Evolutionary conservation across 129 eudicot species (phyloP).

Genomic region (Daucus carota): DNA sequence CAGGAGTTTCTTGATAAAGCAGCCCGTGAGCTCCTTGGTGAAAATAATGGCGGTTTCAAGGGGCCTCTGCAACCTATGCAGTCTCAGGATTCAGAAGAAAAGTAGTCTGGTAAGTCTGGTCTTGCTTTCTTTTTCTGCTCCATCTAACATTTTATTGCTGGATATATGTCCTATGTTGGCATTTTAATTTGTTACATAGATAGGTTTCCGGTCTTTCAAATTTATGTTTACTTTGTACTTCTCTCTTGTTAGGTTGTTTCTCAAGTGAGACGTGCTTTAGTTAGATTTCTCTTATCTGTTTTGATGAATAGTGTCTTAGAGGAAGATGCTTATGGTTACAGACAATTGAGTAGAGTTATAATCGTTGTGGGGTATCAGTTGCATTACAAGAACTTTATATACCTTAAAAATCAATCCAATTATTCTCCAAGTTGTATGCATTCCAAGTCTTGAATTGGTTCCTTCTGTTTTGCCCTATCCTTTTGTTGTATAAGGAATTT

Average conservation of each 20-base stretch:
- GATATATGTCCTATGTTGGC: background rate
- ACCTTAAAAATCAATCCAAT: background rate
- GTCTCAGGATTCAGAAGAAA: slow-evolving; percentile 48
- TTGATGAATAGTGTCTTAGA: background rate
- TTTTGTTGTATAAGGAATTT: background rate
- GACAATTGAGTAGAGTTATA: background rate
- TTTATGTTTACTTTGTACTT: background rate
- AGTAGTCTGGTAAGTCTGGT: slow-evolving; percentile 41
- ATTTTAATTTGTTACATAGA: background rate
- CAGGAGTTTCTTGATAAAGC: slow-evolving; percentile 97
- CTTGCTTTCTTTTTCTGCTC: background rate
- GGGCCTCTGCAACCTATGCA: slow-evolving; percentile 65
- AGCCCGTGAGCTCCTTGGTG: slow-evolving; percentile 84
- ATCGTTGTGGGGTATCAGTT: background rate
- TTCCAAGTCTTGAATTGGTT: background rate
- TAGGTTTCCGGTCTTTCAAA: background rate
- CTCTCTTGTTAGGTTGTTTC: background rate
- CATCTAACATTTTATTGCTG: background rate
- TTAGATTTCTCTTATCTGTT: background rate
- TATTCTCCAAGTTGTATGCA: background rate
- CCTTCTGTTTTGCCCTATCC: background rate
- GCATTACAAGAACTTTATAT: background rate
- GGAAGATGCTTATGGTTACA: background rate
- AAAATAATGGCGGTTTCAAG: slow-evolving; percentile 46
- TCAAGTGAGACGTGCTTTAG: background rate